phyloP scores from a whole-genome alignment of 2,329 filamentous ascomycete genomes.

The Diaporthe nobilis region DNA sequence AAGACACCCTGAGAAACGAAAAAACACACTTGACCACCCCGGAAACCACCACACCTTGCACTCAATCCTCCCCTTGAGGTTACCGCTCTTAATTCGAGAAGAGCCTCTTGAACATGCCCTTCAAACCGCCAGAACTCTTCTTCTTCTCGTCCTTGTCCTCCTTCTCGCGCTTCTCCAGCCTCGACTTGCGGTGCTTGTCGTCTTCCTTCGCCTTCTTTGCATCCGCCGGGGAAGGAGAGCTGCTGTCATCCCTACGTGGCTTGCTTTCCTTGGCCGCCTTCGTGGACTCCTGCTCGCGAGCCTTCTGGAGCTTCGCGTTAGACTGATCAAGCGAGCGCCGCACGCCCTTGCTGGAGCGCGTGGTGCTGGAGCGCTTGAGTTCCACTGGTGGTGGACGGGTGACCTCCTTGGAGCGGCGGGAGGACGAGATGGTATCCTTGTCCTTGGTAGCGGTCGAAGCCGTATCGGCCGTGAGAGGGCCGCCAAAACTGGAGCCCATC shows the following conservation, averaged over 20 bases:
- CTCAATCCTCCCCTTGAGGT: neutral
- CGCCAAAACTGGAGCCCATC: conserved; percentile 44
- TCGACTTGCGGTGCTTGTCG: conserved; percentile 41
- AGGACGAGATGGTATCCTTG: conserved; percentile 29
- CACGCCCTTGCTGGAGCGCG: conserved; percentile 48
- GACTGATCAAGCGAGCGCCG: conserved; percentile 49
- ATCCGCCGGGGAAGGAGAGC: conserved; percentile 11
- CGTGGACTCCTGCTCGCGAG: conserved; percentile 43
- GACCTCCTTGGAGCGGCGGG: conserved; percentile 45
- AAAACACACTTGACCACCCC: conserved; percentile 3
- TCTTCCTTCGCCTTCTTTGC: conserved; percentile 8
- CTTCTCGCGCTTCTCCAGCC: conserved; percentile 40
- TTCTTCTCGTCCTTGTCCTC: conserved; percentile 40
- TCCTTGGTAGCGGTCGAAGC: conserved; percentile 43
- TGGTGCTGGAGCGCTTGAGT: conserved; percentile 52
- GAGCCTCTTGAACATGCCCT: conserved; percentile 42
- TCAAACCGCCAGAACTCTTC: conserved; percentile 40
- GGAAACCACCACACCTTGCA: neutral
- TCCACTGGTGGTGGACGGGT: conserved; percentile 45
- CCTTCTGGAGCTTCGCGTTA: conserved; percentile 46
- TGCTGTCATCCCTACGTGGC: conserved; percentile 15
- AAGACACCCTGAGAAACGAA: conserved; percentile 20
- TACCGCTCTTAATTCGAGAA: conserved; percentile 27
- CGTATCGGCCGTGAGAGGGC: conserved; percentile 40
- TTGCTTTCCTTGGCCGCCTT: conserved; percentile 35